phyloP scores from a whole-genome alignment of 768 basidiomycete species.

The Pluteus cervinus region DNA sequence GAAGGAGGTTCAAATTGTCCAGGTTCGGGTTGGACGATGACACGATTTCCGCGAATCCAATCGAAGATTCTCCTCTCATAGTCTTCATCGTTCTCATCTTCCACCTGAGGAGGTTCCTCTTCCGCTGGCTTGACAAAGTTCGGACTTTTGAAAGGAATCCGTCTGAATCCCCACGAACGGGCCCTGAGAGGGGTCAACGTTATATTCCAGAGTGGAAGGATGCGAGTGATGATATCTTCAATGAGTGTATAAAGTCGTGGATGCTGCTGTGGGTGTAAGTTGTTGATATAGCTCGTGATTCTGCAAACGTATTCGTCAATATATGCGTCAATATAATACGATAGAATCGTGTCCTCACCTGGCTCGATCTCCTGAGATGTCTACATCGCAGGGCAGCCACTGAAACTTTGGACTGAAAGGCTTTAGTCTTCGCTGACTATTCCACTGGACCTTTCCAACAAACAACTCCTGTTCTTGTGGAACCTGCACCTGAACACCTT shows the following conservation, averaged over 20 bases:
- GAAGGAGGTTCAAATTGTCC: conserved; percentile 10
- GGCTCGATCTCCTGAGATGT: conserved; percentile 1
- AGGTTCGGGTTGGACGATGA: conserved; percentile 11
- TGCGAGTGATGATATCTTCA: conserved; percentile 15
- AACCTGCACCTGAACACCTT: too few relatives aligned
- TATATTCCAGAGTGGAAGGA: conserved; percentile 21
- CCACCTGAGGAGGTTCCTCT: conserved; percentile 2
- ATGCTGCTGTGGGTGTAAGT: conserved; percentile 21
- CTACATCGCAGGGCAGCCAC: conserved; percentile 10
- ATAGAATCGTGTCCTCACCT: conserved; percentile 5
- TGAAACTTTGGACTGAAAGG: conserved; percentile 11
- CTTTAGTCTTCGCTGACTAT: too few relatives aligned
- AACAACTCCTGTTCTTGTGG: too few relatives aligned
- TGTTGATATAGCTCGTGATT: conserved; percentile 29
- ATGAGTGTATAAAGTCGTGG: conserved; percentile 15
- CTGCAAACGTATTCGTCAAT: too few relatives aligned
- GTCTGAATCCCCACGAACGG: not conserved
- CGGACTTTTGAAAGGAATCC: conserved; percentile 13
- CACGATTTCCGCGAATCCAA: conserved; percentile 6
- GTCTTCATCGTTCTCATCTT: conserved; percentile 9
- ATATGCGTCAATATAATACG: too few relatives aligned
- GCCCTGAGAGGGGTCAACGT: conserved; percentile 14
- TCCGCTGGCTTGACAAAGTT: conserved; percentile 9
- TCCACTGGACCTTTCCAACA: too few relatives aligned
- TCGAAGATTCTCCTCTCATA: conserved; percentile 6